Base-by-base conservation (phyloP, 768 basidiomycete species). In the Melanogaster broomeanus region DNA sequence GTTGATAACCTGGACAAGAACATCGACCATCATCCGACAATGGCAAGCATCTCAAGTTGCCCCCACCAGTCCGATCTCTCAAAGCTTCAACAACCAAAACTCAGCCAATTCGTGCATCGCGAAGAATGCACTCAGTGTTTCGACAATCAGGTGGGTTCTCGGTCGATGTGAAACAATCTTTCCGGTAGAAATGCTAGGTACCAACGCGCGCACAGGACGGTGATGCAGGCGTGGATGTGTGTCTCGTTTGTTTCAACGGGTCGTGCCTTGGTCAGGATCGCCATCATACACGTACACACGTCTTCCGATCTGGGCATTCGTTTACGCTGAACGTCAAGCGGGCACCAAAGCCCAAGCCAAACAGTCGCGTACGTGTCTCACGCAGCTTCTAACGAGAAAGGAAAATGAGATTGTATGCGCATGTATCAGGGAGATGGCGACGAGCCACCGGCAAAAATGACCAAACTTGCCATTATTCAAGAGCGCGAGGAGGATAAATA, bases 61-160 rank as follows among this genome's bases (percentile, higher is more conserved):
- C 58, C 74, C 8, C 88, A 90, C 73, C 66, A 81, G 41, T 64
- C 62, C 22, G 69, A 77, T 21, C 66, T 90, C 19, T 64, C 74
- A 42, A 71, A 60, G 12, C 71, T 92, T 0, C 67, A 74, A 31
- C 74, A 74, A 0, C 90, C 91, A 0, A 79, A 70, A 42, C 71
- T 87, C 0, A 84, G 81, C 4, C 87, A 93, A 55, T 79, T 80
- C 0, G 90, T 93, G 0, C 86, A 94, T 59, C 74, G 94, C 8
- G 93, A 97, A 71, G 95, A 98, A 69, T 99, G 96, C 64, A 97
- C 95, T 0, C 93, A 95, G 52, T 99, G 96, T 64, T 99, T 98
- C 66, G 95, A 98, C 69, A 84, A 82, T 61, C 95, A 98, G 82
- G 93, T 87, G 19, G 38, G 66, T n/a, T n/a, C n/a, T n/a, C n/a